These are phyloP conservation scores for Monosporozyma unispora DNA, from an alignment of 805 yeast genomes.

Conservation along the genomic window DNA sequence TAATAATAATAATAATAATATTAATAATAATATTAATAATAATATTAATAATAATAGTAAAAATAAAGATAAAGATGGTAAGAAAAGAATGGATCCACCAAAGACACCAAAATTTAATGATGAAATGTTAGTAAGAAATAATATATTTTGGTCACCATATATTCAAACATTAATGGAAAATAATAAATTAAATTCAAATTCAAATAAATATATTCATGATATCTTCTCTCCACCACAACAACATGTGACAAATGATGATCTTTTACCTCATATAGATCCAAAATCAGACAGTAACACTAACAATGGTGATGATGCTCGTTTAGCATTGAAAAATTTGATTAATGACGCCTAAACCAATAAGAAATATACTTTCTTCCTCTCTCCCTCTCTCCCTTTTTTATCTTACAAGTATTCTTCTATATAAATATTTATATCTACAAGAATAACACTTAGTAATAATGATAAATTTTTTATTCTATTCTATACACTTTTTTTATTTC, in stretches of 20 bases:
- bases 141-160: not conserved
- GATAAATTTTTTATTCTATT: not conserved
- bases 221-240: not conserved
- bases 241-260: not conserved
- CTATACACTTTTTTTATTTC: slow-evolving; percentile 24
- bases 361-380: not conserved
- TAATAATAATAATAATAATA: not conserved
- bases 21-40: too few relatives aligned
- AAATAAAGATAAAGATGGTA: not conserved
- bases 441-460: not conserved
- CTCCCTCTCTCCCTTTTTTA: not conserved
- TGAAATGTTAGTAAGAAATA: not conserved
- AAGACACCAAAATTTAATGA: not conserved
- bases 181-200: not conserved
- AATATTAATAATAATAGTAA: slow-evolving; percentile 1
- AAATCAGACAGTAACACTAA: not conserved
- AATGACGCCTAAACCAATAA: slow-evolving; percentile 10
- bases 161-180: not conserved
- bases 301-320: slow-evolving; percentile 24
- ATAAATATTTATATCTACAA: not conserved
- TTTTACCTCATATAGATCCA: not conserved
- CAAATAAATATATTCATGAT: slow-evolving; percentile 1
- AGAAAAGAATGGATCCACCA: not conserved
- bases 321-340: slow-evolving; percentile 23
- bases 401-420: not conserved